A percentile compares a stretch with the other conserved stretches of the same genome.
These are phyloP conservation scores for Phytopythium oedochilum DNA, from an alignment of 352 stramenopile species.

Conservation along the genomic window DNA sequence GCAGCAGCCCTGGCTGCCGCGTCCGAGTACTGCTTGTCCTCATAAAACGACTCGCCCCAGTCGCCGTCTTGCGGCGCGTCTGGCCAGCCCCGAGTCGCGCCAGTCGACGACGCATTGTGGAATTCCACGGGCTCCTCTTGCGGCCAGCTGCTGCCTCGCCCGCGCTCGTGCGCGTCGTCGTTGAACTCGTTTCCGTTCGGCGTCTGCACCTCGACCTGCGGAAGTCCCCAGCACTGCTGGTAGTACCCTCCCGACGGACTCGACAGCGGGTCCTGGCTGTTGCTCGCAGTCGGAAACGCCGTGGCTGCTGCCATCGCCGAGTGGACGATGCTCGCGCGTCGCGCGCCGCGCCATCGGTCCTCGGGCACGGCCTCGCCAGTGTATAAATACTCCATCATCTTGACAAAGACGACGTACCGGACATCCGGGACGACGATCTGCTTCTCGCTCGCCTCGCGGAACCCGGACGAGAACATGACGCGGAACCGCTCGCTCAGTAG, in stretches of 20 bases:
- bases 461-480: constrained; percentile 93
- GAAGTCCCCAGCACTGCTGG: constrained; percentile 5
- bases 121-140: constrained; percentile 4
- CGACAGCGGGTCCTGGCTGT: background rate
- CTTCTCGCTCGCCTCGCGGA: constrained; percentile 77
- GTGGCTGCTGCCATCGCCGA: background rate
- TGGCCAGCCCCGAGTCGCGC: background rate
- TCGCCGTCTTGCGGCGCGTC: constrained; percentile 1
- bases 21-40: background rate
- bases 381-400: constrained; percentile 95
- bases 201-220: constrained; percentile 25
- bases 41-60: background rate
- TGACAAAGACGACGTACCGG: constrained; percentile 87
- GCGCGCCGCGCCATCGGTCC: constrained; percentile 3
- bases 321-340: background rate
- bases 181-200: constrained; percentile 29
- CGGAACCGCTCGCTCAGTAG: constrained; percentile 92
- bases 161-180: constrained; percentile 1
- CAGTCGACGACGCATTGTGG: background rate
- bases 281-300: background rate
- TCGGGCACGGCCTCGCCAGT: constrained; percentile 51
- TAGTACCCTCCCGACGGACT: constrained; percentile 1
- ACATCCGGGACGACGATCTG: constrained; percentile 90
- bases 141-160: constrained; percentile 2
- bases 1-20: background rate